Evolutionary conservation across 176 grass and related monocot species (phyloP), one percentile per base, ranked within the genome.

Genomic region (Oryza officinalis): DNA sequence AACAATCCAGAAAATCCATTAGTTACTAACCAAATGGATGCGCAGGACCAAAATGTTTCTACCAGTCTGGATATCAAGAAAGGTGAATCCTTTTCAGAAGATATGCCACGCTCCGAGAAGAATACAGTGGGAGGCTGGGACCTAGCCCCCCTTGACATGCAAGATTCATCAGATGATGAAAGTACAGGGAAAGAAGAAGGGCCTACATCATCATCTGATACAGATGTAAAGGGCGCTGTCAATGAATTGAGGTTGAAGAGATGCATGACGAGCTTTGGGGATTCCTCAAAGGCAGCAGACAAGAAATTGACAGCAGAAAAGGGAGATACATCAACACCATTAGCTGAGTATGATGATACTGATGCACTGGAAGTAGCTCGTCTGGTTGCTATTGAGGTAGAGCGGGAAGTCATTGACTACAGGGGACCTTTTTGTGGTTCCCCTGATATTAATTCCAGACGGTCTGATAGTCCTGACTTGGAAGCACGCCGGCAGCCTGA

Each of bases 301-400:
- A 50, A 69, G 12, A 90, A 90, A 45, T 41, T 59, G 11, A 75
- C 60, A 71, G 66, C 37, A 7, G 44, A 61, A 32, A 67, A 63
- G 20, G 80, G 71, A 66, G 82, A 81, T 17, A 95, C 84, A 81
- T 92, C 90, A 65, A 76, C 69, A 61, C n/a, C 64, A 11, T 22
- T 75, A 27, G 33, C 68, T 71, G 90, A 92, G 13, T 90, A 89
- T 31, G 87, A 90, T 75, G 85, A 92, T 76, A 92, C 75, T 15
- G 93, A 95, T 75, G 93, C 93, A 81, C 83, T 95, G 13, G 90
- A 95, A 87, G 88, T 93, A 71, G 91, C 91, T 28, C 77, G 87
- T 20, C 52, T 90, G 46, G 91, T 93, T 59, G 91, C 91, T 67
- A 90, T 93, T 70, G 85, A 89, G 86, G 93, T 95, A 27, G 88